A percentile compares a stretch with the other conserved stretches of the same genome.
Conservation (phyloP, 2,329 filamentous ascomycete genomes). For the Arthrobotrys sphaeroides region DNA sequence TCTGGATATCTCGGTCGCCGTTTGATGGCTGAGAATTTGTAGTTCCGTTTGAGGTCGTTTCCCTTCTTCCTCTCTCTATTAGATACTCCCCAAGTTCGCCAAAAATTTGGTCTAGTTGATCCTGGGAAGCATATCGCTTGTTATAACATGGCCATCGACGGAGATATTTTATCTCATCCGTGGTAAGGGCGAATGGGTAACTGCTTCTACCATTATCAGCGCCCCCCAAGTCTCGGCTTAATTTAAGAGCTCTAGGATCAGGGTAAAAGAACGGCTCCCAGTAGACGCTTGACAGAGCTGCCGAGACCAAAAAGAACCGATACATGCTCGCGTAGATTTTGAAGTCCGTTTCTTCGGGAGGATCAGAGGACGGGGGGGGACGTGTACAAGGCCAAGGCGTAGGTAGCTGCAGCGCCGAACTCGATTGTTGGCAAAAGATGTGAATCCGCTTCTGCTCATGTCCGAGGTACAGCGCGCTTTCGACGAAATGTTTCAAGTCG, state of each 20-base stretch:
- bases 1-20: background rate
- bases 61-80: background rate
- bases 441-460: constrained; percentile 19
- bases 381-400: background rate
- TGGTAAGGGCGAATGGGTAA: background rate
- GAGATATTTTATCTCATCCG: constrained; percentile 16
- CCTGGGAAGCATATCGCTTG: background rate
- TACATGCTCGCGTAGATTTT: constrained; percentile 41
- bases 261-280: constrained; percentile 36
- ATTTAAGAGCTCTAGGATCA: background rate
- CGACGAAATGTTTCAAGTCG: constrained; percentile 30
- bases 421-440: constrained; percentile 25
- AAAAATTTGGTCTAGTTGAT: constrained; percentile 10
- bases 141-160: constrained; percentile 40
- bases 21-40: background rate
- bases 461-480: constrained; percentile 21
- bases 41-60: background rate
- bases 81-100: constrained; percentile 27
- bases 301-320: constrained; percentile 30
- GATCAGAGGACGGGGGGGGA: background rate
- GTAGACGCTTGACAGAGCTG: constrained; percentile 19
- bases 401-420: background rate
- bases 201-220: background rate
- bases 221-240: constrained; percentile 1
- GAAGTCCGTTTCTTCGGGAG: background rate